These are phyloP conservation scores for Monosporascus cannonballus DNA, from an alignment of 2,329 filamentous ascomycete genomes.

Conservation along the genomic window DNA sequence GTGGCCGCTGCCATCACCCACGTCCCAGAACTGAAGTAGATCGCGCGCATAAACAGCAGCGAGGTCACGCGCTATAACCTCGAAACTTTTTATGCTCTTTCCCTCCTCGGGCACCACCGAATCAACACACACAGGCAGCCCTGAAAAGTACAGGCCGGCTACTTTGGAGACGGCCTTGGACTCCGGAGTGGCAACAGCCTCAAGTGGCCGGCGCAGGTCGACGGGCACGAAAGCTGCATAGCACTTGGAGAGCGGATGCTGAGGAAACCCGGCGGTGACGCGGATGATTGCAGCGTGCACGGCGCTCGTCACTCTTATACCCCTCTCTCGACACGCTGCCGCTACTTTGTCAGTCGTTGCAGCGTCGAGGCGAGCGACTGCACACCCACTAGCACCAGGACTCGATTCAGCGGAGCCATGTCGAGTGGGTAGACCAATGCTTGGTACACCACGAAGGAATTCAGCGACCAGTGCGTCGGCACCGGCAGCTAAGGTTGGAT, in stretches of 20 bases:
- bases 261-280: slow-evolving; percentile 11
- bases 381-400: slow-evolving; percentile 5
- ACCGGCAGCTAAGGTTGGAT: slow-evolving; percentile 3
- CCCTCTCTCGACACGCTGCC: slow-evolving; percentile 4
- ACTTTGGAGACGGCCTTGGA: background rate
- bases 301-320: slow-evolving; percentile 12
- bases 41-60: slow-evolving; percentile 2
- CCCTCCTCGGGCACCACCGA: background rate
- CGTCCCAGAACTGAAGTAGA: background rate
- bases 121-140: slow-evolving; percentile 14
- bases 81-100: slow-evolving; percentile 7
- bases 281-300: slow-evolving; percentile 17
- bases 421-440: slow-evolving; percentile 16
- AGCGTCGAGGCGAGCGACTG: slow-evolving; percentile 2
- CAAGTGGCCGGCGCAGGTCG: slow-evolving; percentile 11
- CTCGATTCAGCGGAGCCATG: slow-evolving; percentile 1
- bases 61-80: slow-evolving; percentile 1
- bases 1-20: too few species aligned
- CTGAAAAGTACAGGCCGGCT: slow-evolving; percentile 14
- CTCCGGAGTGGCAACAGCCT: background rate
- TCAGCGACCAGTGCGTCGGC: slow-evolving; percentile 12
- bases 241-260: slow-evolving; percentile 11
- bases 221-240: slow-evolving; percentile 15
- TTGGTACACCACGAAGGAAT: slow-evolving; percentile 11
- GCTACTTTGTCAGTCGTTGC: slow-evolving; percentile 4